phyloP scores from a whole-genome alignment of 345 rosid species.

The Populus euphratica region DNA sequence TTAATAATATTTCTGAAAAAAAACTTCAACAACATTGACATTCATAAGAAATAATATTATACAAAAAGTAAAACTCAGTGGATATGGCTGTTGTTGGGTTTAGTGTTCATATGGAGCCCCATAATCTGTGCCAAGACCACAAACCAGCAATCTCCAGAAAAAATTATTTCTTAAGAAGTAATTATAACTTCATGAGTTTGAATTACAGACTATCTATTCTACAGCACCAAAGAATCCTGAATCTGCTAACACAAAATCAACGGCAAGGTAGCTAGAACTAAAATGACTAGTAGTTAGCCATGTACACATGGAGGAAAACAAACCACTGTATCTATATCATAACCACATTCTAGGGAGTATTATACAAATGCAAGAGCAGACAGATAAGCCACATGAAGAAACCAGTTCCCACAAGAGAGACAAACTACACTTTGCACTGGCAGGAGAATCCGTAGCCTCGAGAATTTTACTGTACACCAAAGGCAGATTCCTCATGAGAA shows the following conservation, averaged over 20 bases:
- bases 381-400: conserved; percentile 15
- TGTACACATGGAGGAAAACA: conserved; percentile 35
- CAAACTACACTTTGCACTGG: conserved; percentile 7
- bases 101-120: neutral
- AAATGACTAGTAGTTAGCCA: conserved; percentile 39
- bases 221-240: conserved; percentile 43
- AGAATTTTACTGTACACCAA: conserved; percentile 32
- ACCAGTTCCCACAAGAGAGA: conserved; percentile 19
- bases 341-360: conserved; percentile 28
- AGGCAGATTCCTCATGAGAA: conserved; percentile 17
- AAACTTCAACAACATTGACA: too few relatives aligned
- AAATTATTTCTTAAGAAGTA: conserved; percentile 18
- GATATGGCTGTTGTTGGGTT: too few relatives aligned
- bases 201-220: conserved; percentile 35
- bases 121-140: neutral
- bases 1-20: too few relatives aligned
- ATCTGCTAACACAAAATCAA: conserved; percentile 28
- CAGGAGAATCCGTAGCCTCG: conserved; percentile 7
- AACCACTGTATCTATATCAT: conserved; percentile 28
- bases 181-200: conserved; percentile 28
- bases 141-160: neutral
- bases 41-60: too few relatives aligned
- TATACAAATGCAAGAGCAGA: conserved; percentile 35
- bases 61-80: too few relatives aligned
- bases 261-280: conserved; percentile 15